phyloP scores from a whole-genome alignment of 169 alveolate species.

The Eimeria brunetti region DNA sequence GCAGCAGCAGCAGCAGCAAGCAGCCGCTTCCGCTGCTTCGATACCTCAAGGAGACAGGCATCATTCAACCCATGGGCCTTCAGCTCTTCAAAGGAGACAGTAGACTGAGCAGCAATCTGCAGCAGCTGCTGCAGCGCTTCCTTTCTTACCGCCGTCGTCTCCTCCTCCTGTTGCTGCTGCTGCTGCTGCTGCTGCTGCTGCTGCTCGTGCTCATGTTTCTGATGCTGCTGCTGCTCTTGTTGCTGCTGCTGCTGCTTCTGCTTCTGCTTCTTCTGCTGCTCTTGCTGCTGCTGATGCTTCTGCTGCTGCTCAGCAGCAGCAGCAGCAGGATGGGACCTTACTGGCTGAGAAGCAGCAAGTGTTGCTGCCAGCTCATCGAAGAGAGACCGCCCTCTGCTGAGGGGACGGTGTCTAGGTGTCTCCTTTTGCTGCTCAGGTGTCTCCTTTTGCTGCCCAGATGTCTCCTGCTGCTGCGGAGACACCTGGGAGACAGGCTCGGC shows the following conservation, averaged over 20 bases:
- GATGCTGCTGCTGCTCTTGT: background rate
- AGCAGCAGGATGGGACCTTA: background rate
- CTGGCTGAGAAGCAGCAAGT: background rate
- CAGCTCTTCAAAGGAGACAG: slow-evolving; percentile 27
- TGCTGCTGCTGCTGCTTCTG: slow-evolving; percentile 1
- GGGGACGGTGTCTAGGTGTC: background rate
- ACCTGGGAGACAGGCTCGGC: background rate
- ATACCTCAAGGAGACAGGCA: slow-evolving; percentile 23
- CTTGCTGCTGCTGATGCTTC: background rate
- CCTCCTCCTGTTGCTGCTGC: background rate
- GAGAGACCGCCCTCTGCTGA: slow-evolving; percentile 10
- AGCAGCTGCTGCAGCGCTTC: slow-evolving; percentile 52
- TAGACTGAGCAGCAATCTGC: background rate
- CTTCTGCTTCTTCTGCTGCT: background rate
- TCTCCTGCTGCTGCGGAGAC: slow-evolving; percentile 25
- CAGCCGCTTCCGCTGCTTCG: slow-evolving; percentile 31
- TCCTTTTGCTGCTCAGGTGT: background rate
- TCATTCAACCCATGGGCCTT: background rate
- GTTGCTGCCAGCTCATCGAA: slow-evolving; percentile 35
- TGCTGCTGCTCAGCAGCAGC: background rate
- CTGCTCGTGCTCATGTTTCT: too few relatives aligned
- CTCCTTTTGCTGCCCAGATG: background rate
- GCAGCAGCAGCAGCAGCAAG: background rate
- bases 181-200: slow-evolving; percentile 1
- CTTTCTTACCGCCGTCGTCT: background rate